phyloP scores from a whole-genome alignment of 805 yeast species.

The Zygoascus biomembranicola region DNA sequence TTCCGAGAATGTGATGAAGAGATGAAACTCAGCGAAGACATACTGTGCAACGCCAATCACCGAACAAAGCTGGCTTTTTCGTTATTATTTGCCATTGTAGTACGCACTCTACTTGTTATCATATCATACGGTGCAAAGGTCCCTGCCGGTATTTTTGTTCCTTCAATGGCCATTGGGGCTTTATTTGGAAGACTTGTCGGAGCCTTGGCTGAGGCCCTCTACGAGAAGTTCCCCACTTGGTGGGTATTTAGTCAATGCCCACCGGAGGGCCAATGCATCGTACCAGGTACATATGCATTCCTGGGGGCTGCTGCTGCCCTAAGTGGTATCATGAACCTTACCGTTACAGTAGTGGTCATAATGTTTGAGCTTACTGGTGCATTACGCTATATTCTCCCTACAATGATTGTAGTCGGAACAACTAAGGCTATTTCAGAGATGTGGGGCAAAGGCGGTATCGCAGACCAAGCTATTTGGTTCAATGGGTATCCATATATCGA shows the following conservation, averaged over 20 bases:
- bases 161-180: conserved; percentile 58
- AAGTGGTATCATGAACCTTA: conserved; percentile 88
- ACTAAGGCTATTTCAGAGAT: conserved; percentile 72
- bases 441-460: conserved; percentile 82
- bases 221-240: conserved; percentile 33
- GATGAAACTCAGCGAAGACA: conserved; percentile 21
- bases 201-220: conserved; percentile 34
- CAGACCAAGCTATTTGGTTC: conserved; percentile 86
- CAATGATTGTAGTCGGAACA: conserved; percentile 90
- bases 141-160: conserved; percentile 56
- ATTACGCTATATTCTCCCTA: conserved; percentile 79
- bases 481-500: conserved; percentile 81
- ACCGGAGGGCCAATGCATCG: conserved; percentile 48
- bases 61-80: conserved; percentile 37
- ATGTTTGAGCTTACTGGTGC: conserved; percentile 97
- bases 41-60: conserved; percentile 22
- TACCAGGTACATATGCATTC: conserved; percentile 92
- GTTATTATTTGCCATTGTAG: conserved; percentile 58
- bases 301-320: conserved; percentile 94
- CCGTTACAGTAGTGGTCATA: conserved; percentile 87
- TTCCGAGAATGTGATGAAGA: conserved; percentile 71
- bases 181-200: conserved; percentile 48
- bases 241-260: conserved; percentile 33
- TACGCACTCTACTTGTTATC: conserved; percentile 64
- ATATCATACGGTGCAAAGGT: conserved; percentile 66